A percentile compares a stretch with the other conserved stretches of the same genome.
Conservation (phyloP, 208 protist genomes). For the Acanthamoeba culbertsoni region DNA sequence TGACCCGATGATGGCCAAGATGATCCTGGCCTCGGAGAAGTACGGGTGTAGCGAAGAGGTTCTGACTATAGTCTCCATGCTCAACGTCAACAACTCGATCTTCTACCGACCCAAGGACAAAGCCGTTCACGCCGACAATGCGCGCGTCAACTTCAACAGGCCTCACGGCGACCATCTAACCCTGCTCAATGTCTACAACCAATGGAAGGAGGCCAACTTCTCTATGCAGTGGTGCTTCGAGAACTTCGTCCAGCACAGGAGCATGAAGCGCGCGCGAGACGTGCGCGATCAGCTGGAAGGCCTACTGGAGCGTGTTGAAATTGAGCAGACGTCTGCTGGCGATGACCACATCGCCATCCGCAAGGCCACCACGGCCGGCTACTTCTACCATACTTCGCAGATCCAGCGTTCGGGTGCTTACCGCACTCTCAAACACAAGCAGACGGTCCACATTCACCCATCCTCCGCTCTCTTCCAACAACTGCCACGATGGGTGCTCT, state of each 20-base stretch:
- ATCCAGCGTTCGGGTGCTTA: conserved; percentile 82
- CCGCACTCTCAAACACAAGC: conserved; percentile 88
- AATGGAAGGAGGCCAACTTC: conserved; percentile 70
- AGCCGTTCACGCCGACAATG: conserved; percentile 78
- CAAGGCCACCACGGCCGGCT: conserved; percentile 87
- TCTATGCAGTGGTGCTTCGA: conserved; percentile 88
- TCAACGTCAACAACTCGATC: conserved; percentile 76
- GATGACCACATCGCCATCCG: conserved; percentile 81
- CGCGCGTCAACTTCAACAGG: conserved; percentile 75
- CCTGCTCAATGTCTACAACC: conserved; percentile 87
- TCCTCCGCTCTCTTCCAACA: conserved; percentile 84
- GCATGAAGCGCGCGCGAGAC: conserved; percentile 89
- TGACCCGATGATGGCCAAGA: conserved; percentile 85
- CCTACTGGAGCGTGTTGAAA: conserved; percentile 88
- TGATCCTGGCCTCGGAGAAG: conserved; percentile 82
- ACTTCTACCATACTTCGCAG: conserved; percentile 90
- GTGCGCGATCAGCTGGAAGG: conserved; percentile 87
- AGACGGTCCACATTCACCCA: conserved; percentile 87
- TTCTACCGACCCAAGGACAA: conserved; percentile 89
- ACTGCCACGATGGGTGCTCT: conserved; percentile 95
- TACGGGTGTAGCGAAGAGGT: conserved; percentile 86
- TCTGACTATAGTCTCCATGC: conserved; percentile 81
- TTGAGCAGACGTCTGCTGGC: conserved; percentile 76
- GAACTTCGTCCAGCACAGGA: conserved; percentile 91
- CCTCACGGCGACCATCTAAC: conserved; percentile 89